Base-by-base conservation (phyloP, 495 filamentous ascomycete genomes). In the Pyronema domesticum region DNA sequence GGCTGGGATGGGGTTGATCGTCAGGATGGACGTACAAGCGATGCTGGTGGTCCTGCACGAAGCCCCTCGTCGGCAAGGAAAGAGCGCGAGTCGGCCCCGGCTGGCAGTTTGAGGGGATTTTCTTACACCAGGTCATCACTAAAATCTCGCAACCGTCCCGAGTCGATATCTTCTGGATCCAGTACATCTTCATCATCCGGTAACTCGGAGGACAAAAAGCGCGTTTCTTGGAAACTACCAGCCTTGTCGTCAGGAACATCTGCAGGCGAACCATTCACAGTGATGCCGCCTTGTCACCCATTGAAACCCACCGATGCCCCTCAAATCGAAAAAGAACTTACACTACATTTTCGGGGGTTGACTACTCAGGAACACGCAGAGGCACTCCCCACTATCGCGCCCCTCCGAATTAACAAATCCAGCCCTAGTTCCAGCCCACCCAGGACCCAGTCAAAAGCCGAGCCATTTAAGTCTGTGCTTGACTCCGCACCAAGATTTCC, bases 231-330 rank as follows among this genome's bases (percentile, higher is more conserved):
- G 60, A 54, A 46, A 19, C 23, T 54, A 14, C 52, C 52, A 10
- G 15, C 9, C 8, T 3, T n/a, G 17, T 15, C 58, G 8, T 54
- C 61, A 8, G 55, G 55, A 13, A 35, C 61, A 23, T 62, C 60
- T 23, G 51, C 59, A 13, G 56, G 59, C 30, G 47, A 33, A 51
- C 57, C 60, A 3, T 55, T 50, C 17, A 54, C 64, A n/a, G 46
- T 64, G 45, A 64, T 64, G 62, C 62, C 62, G 18, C 62, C 62
- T 6, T 61, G 57, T 19, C 61, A 64, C 30, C 62, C 62, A 3
- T 61, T 61, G 15, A 62, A 54, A 54, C 59, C 55, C 18, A 60
- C 53, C 11, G 62, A 62, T 46, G 53, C 55, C 18, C 50, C 61
- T 14, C 51, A 49, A 44, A 64, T 64, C 48, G 62, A 64, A 34